Conservation (phyloP, 2,329 filamentous ascomycete species). For the Diatrype stigma region DNA sequence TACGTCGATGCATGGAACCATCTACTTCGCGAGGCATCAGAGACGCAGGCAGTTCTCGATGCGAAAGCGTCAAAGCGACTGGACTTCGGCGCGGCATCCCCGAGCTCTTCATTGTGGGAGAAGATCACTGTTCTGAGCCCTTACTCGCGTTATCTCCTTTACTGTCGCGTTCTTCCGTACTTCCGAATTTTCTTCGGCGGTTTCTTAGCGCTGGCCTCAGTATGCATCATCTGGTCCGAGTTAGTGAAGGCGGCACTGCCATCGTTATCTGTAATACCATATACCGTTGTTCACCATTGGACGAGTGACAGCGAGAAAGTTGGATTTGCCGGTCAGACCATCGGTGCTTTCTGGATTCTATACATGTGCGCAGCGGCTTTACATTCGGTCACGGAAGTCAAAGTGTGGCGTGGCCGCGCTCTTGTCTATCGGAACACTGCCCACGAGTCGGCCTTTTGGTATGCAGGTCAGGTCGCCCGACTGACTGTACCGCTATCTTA, state of each 20-base stretch:
- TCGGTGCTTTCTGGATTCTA: conserved; percentile 81
- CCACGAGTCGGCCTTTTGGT: conserved; percentile 92
- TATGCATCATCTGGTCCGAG: conserved; percentile 89
- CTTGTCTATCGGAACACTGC: conserved; percentile 88
- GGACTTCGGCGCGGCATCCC: conserved; percentile 62
- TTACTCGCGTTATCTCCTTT: conserved; percentile 73
- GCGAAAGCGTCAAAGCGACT: conserved; percentile 76
- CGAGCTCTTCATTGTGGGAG: conserved; percentile 50
- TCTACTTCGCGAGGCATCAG: conserved; percentile 68
- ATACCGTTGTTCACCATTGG: conserved; percentile 71
- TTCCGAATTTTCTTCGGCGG: conserved; percentile 61
- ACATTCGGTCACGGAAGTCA: conserved; percentile 83
- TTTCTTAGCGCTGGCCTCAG: conserved; percentile 69
- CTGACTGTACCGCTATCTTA: conserved; percentile 90
- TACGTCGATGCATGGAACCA: conserved; percentile 84
- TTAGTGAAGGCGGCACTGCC: conserved; percentile 78
- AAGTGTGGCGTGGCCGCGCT: conserved; percentile 95
- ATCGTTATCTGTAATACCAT: conserved; percentile 64
- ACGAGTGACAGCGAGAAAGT: conserved; percentile 68
- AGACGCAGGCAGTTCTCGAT: conserved; percentile 78
- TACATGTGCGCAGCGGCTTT: conserved; percentile 95
- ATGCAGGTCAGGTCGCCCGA: conserved; percentile 85
- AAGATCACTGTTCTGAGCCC: conserved; percentile 66
- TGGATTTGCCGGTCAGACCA: conserved; percentile 79
- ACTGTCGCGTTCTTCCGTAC: conserved; percentile 70